Conservation (phyloP, 352 stramenopile genomes). For the Phytophthora citrophthora region DNA sequence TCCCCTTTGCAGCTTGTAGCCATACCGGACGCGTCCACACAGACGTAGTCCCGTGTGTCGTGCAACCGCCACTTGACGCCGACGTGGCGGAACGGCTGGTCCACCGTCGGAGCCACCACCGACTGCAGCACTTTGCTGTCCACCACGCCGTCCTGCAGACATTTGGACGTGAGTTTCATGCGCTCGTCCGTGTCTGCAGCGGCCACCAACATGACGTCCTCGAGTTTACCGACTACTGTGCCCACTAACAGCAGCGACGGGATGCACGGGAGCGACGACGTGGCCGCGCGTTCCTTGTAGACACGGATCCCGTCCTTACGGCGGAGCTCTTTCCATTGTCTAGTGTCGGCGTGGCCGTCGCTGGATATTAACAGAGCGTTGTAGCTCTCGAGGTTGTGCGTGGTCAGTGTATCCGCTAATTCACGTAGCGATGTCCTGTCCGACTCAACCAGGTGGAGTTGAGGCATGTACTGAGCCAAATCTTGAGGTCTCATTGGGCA, state of each 20-base stretch:
- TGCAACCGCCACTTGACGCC: conserved; percentile 66
- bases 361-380: conserved; percentile 11
- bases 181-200: conserved; percentile 42
- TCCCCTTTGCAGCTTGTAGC: conserved; percentile 21
- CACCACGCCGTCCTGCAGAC: conserved; percentile 47
- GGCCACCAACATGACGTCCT: conserved; percentile 40
- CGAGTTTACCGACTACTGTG: conserved; percentile 24
- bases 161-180: conserved; percentile 55
- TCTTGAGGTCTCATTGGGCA: conserved; percentile 2
- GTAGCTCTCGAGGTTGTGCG: conserved; percentile 40
- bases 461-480: conserved; percentile 15
- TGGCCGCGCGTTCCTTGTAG: conserved; percentile 28
- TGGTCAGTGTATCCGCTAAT: conserved; percentile 33
- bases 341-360: conserved; percentile 25
- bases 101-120: conserved; percentile 40
- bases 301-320: conserved; percentile 35
- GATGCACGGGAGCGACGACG: conserved; percentile 17
- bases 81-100: conserved; percentile 61
- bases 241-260: conserved; percentile 42
- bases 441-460: conserved; percentile 23
- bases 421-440: conserved; percentile 32
- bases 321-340: conserved; percentile 41
- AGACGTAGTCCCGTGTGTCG: conserved; percentile 60
- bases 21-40: conserved; percentile 40
- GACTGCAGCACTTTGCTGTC: conserved; percentile 65